Evolutionary conservation across 78 protist genomes (phyloP), one percentile per base, ranked within the genome.

Genomic region (Dictyostelium brefeldianum): DNA sequence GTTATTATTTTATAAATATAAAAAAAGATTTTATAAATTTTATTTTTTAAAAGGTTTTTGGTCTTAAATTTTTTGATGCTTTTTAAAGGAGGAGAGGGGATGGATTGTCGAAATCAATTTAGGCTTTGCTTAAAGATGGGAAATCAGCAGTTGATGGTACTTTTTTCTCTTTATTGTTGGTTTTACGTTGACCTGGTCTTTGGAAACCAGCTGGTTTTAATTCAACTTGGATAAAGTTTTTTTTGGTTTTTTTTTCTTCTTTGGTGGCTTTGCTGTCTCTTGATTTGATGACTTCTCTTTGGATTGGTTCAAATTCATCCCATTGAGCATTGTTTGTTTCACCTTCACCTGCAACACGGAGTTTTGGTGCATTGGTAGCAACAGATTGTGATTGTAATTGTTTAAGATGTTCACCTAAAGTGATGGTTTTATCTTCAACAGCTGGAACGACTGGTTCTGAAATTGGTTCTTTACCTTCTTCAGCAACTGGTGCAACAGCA

Each of bases 301-400:
- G 46, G 85, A 87, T 12, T 87, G 83, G 93, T 31, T 67, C 93
- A 50, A 53, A 87, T 18, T 77, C 93, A 15, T 56, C 93, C 83
- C 83, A 87, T 77, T 87, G 83, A 67, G 75, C 75, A 79, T 25
- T 77, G 77, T 25, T 77, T 51, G 81, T 8, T 64, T 87, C 93
- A 87, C 93, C 93, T 64, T 87, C 93, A 77, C 93, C 93, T 15
- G 93, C 93, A 47, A 47, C 78, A 59, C 93, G 64, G 84, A 87
- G 54, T 77, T 87, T 87, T 48, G 62, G 53, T 18, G 85, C 70
- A 6, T 77, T 64, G 20, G 20, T 54, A n/a, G 36, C 17, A 12
- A 65, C 78, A 15, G 48, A 43, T 18, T 81, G 75, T 2, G 27
- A 25, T 65, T 78, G 79, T 77, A 64, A 79, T 77, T 87, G 93